These are phyloP conservation scores for Talaromyces sp. DNA, from an alignment of 2,329 filamentous ascomycete genomes.

Conservation along the genomic window DNA sequence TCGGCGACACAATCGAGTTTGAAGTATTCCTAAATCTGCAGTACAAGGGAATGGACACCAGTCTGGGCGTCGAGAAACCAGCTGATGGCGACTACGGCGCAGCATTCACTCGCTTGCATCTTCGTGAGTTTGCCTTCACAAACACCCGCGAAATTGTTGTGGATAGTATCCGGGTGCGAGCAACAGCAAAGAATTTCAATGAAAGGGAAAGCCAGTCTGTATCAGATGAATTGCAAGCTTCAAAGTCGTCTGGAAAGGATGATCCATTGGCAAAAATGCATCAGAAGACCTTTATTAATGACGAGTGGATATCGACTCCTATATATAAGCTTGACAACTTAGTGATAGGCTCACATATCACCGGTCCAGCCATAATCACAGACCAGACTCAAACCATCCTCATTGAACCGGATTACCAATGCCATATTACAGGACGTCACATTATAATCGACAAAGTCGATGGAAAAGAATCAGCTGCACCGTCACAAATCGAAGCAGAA, in stretches of 20 bases:
- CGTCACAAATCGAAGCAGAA: slow-evolving; percentile 43
- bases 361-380: slow-evolving; percentile 32
- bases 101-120: slow-evolving; percentile 76
- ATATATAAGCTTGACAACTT: slow-evolving; percentile 74
- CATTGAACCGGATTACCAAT: slow-evolving; percentile 65
- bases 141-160: slow-evolving; percentile 76
- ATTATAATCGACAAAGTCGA: slow-evolving; percentile 73
- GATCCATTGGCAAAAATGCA: slow-evolving; percentile 44
- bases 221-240: slow-evolving; percentile 57
- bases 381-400: slow-evolving; percentile 45
- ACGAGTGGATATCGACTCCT: slow-evolving; percentile 66
- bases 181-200: slow-evolving; percentile 75
- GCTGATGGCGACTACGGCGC: slow-evolving; percentile 63
- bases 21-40: slow-evolving; percentile 89
- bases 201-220: slow-evolving; percentile 75
- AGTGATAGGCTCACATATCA: slow-evolving; percentile 62
- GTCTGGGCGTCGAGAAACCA: slow-evolving; percentile 78
- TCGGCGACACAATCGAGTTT: slow-evolving; percentile 65
- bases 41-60: slow-evolving; percentile 82
- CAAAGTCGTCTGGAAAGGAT: slow-evolving; percentile 54
- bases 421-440: slow-evolving; percentile 69
- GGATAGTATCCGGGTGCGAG: slow-evolving; percentile 76
- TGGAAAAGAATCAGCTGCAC: slow-evolving; percentile 27
- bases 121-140: slow-evolving; percentile 85
- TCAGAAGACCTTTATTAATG: slow-evolving; percentile 70